Conservation (phyloP, 2,329 filamentous ascomycete genomes). For the Aureobasidium sp. region DNA sequence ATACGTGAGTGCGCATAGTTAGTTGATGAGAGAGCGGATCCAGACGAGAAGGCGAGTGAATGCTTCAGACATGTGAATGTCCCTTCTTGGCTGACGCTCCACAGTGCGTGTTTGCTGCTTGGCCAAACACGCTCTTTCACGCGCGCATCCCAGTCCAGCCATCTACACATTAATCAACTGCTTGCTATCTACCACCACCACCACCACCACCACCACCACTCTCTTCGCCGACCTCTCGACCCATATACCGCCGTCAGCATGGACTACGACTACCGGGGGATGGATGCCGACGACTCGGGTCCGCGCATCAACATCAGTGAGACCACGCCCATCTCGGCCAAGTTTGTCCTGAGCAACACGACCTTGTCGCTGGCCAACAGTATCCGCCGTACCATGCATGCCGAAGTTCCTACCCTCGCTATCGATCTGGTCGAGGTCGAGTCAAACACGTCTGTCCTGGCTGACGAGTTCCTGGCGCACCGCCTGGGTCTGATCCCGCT, state of each 20-base stretch:
- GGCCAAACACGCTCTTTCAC: slow-evolving; percentile 1
- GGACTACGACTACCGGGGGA: slow-evolving; percentile 21
- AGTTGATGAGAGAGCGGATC: not conserved
- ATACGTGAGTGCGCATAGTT: slow-evolving; percentile 17
- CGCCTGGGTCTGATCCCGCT: slow-evolving; percentile 85
- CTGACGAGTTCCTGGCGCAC: slow-evolving; percentile 93
- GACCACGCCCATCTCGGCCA: slow-evolving; percentile 64
- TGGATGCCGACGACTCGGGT: slow-evolving; percentile 38
- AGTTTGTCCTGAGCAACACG: slow-evolving; percentile 85
- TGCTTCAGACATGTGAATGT: not conserved
- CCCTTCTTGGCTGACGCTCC: slow-evolving; percentile 8
- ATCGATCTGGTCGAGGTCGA: slow-evolving; percentile 93
- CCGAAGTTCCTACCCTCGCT: slow-evolving; percentile 88
- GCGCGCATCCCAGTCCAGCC: not conserved
- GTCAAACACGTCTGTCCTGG: slow-evolving; percentile 87
- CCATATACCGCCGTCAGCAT: not conserved
- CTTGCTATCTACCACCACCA: not conserved
- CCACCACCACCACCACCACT: not conserved
- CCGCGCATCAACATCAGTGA: slow-evolving; percentile 41
- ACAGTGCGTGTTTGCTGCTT: slow-evolving; percentile 1
- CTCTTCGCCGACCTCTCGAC: not conserved
- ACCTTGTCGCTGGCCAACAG: slow-evolving; percentile 91
- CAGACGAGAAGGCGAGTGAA: not conserved
- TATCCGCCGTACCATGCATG: slow-evolving; percentile 80
- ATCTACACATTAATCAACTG: not conserved